Base-by-base conservation (phyloP, 345 rosid species). In the Boechera retrofracta region DNA sequence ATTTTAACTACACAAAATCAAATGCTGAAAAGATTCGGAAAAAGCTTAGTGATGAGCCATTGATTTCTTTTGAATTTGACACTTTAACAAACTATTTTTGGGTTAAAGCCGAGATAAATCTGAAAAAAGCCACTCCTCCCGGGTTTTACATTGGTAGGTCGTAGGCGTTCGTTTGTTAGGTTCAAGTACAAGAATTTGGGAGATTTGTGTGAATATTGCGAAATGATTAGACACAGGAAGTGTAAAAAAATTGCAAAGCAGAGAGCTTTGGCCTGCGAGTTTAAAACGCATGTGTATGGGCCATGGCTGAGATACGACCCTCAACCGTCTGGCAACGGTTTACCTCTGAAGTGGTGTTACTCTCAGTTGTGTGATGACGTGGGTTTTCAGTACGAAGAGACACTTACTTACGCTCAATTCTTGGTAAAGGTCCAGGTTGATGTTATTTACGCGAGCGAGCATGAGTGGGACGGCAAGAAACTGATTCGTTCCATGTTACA, bases 341-440 rank as follows among this genome's bases (percentile, higher is more conserved):
- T 56, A 56, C 36, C 60, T 3, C 18, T 55, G 36, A 29, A 29
- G 10, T 0, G 5, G 1, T 0, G 2, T 16, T 55, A 29, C 60
- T 55, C 2, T 29, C 0, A 55, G 18, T 55, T 1, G 60, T 28
- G 1, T 55, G 0, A 12, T 55, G 60, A 55, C 1, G 3, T 29
- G 9, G 60, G 60, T 12, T 55, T 55, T 0, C 5, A 12, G 60
- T 55, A 12, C 5, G 15, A 12, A 2, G 36, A 55, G 2, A 55
- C 60, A 29, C 36, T 55, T 12, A 55, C 60, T 55, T 55, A 55
- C 18, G 60, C 60, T 55, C 18, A 55, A 2, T 55, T 55, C 36
- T 2, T 12, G 35, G 60, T 29, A 55, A 5, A 5, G 60, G 35
- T 55, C 18, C 0, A 0, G 4, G 60, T 55, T 29, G 18, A 29